Evolutionary conservation across 1,139 yeast genomes (phyloP).

Genomic region (Candida sanyaensis): DNA sequence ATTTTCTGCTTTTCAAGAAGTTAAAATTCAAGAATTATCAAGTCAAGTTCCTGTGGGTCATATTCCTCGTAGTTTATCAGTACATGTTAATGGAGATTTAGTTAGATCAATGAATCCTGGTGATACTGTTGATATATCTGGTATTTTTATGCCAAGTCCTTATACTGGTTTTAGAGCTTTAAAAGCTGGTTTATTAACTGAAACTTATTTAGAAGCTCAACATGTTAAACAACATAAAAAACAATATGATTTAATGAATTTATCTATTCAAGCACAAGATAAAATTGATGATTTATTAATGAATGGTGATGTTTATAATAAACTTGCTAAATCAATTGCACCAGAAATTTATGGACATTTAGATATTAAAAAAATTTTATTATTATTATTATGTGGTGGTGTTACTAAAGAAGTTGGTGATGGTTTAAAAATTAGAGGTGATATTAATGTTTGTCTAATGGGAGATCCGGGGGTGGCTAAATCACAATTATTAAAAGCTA

Average conservation of each 20-base stretch:
- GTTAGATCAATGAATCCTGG: slow-evolving; percentile 92
- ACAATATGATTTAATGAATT: slow-evolving; percentile 70
- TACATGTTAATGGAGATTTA: slow-evolving; percentile 87
- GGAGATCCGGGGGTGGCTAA: slow-evolving; percentile 99
- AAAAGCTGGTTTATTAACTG: slow-evolving; percentile 90
- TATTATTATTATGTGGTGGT: slow-evolving; percentile 88
- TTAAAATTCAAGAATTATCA: slow-evolving; percentile 90
- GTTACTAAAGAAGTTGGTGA: slow-evolving; percentile 94
- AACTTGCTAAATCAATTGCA: slow-evolving; percentile 87
- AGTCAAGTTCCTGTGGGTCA: slow-evolving; percentile 98
- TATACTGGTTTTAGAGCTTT: slow-evolving; percentile 94
- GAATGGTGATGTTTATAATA: slow-evolving; percentile 71
- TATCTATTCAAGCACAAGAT: slow-evolving; percentile 57
- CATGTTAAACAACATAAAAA: slow-evolving; percentile 83
- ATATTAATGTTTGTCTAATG: slow-evolving; percentile 93
- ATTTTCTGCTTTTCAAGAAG: slow-evolving; percentile 93
- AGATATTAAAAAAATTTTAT: slow-evolving; percentile 89
- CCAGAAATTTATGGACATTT: slow-evolving; percentile 96
- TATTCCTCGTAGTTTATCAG: slow-evolving; percentile 83
- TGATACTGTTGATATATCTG: slow-evolving; percentile 89
- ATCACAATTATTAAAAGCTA: slow-evolving; percentile 90
- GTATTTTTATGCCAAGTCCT: slow-evolving; percentile 91
- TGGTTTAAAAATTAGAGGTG: slow-evolving; percentile 97
- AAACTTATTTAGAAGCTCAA: slow-evolving; percentile 91
- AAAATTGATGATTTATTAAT: slow-evolving; percentile 51